phyloP scores from a whole-genome alignment of 257 asterid genomes.

The Cruciata laevipes region DNA sequence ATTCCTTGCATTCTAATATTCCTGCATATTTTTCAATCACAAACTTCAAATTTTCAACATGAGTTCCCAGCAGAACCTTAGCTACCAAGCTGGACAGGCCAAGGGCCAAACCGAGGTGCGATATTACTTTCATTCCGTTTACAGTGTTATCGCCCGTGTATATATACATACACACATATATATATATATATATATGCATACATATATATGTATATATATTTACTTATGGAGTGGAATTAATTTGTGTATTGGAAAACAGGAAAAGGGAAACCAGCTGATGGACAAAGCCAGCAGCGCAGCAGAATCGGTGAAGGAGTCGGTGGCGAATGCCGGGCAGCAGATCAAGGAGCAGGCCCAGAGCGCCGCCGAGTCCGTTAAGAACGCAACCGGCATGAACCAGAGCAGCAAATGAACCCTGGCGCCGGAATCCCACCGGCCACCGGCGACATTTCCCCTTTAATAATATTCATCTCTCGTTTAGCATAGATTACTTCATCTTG shows the following conservation, averaged over 20 bases:
- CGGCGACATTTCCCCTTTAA: not conserved
- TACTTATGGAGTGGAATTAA: not conserved
- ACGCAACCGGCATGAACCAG: constrained; percentile 28
- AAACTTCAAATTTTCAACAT: constrained; percentile 5
- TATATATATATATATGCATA: too few relatives aligned
- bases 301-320: constrained; percentile 29
- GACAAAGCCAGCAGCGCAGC: constrained; percentile 29
- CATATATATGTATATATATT: too few relatives aligned
- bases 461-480: too few relatives aligned
- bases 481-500: not conserved
- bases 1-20: not conserved
- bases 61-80: constrained; percentile 19
- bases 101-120: constrained; percentile 33
- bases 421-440: not conserved
- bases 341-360: constrained; percentile 27
- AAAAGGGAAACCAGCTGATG: constrained; percentile 32
- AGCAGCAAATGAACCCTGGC: not conserved
- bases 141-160: too few relatives aligned
- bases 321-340: constrained; percentile 27
- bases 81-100: constrained; percentile 34
- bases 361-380: constrained; percentile 30
- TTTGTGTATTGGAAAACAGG: constrained; percentile 13
- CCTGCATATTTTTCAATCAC: not conserved
- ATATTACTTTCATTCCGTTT: too few relatives aligned
- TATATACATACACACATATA: too few relatives aligned